A percentile compares a stretch with the other conserved stretches of the same genome.
Evolutionary conservation across 2,329 filamentous ascomycete species (phyloP).

Genomic region (Zasmidium citrigriseum): DNA sequence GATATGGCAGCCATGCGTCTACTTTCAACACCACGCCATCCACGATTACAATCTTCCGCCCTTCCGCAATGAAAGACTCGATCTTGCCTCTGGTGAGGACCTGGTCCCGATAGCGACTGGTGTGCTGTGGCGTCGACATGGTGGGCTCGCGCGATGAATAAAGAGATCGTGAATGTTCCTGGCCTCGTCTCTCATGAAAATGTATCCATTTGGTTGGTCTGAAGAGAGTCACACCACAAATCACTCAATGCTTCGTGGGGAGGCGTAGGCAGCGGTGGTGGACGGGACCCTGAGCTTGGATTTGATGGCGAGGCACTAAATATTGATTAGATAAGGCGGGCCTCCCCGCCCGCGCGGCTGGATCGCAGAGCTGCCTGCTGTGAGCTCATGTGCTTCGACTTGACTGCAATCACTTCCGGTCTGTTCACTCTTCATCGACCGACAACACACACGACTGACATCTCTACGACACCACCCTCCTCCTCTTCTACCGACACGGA

Average conservation of each 20-base stretch:
- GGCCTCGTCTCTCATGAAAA: not conserved
- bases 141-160: not conserved
- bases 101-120: slow-evolving; percentile 25
- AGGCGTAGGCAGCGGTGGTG: not conserved
- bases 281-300: slow-evolving; percentile 1
- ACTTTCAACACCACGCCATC: slow-evolving; percentile 81
- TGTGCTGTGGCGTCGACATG: slow-evolving; percentile 20
- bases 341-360: not conserved
- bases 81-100: slow-evolving; percentile 46
- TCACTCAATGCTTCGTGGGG: not conserved
- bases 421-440: not conserved
- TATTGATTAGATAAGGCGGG: not conserved
- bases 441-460: not conserved
- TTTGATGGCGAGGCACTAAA: not conserved
- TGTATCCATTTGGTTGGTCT: not conserved
- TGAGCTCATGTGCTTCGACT: not conserved
- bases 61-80: slow-evolving; percentile 81
- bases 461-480: not conserved
- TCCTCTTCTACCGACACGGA: not conserved
- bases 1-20: slow-evolving; percentile 84
- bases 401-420: not conserved
- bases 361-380: not conserved
- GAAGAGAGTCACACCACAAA: not conserved
- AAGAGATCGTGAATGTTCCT: not conserved
- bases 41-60: slow-evolving; percentile 76